phyloP scores from a whole-genome alignment of 2,329 filamentous ascomycete species.

The Aspergillus aculeatus region DNA sequence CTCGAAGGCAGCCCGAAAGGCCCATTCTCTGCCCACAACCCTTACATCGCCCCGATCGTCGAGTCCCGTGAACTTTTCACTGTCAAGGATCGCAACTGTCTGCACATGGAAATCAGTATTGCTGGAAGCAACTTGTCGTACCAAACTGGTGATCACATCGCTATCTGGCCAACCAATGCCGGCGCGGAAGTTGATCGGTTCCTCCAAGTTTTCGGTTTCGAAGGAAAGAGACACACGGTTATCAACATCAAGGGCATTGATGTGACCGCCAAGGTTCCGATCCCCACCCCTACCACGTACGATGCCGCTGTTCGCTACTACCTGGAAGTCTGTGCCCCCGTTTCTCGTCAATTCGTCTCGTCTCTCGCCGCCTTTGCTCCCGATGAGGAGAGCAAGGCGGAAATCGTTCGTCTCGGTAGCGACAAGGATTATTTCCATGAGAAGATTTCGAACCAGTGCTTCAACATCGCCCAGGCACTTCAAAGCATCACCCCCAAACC shows the following conservation, averaged over 20 bases:
- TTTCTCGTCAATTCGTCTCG: conserved; percentile 92
- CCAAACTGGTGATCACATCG: conserved; percentile 96
- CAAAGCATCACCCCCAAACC: conserved; percentile 69
- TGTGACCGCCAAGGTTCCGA: conserved; percentile 93
- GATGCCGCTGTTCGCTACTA: conserved; percentile 92
- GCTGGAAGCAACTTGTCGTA: conserved; percentile 86
- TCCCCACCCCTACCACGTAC: conserved; percentile 95
- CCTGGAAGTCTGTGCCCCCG: conserved; percentile 91
- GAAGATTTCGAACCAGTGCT: conserved; percentile 74
- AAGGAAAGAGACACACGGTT: conserved; percentile 74
- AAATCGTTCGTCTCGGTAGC: conserved; percentile 82
- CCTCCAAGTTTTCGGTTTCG: conserved; percentile 72
- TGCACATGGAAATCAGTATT: conserved; percentile 94
- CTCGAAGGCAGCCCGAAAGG: conserved; percentile 80
- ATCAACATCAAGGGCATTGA: conserved; percentile 89
- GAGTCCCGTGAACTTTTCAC: conserved; percentile 90
- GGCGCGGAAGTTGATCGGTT: conserved; percentile 91
- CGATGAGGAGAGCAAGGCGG: conserved; percentile 76
- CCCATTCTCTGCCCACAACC: conserved; percentile 94
- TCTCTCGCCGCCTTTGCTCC: conserved; percentile 87
- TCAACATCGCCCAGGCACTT: conserved; percentile 87
- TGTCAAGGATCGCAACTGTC: conserved; percentile 85
- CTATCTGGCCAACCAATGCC: conserved; percentile 94
- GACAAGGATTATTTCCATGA: conserved; percentile 96
- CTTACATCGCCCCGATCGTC: conserved; percentile 89